Evolutionary conservation across 495 filamentous ascomycete species (phyloP).

Genomic region (Neurospora cerealis): DNA sequence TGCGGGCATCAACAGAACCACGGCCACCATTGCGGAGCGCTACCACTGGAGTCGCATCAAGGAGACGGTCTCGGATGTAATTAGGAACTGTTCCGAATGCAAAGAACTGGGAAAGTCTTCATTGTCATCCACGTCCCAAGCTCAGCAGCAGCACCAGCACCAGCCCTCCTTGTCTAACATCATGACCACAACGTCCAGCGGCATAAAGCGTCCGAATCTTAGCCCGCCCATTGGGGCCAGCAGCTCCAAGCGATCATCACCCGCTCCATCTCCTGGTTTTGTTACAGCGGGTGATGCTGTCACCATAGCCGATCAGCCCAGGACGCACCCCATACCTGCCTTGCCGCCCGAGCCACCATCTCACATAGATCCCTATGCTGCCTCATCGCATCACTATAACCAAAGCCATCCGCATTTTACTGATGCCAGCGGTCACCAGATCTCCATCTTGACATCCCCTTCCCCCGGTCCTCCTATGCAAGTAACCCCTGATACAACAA

Average conservation of each 20-base stretch:
- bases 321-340: conserved; percentile 13
- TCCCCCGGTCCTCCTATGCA: conserved; percentile 4
- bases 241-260: conserved; percentile 21
- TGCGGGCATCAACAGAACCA: conserved; percentile 97
- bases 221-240: conserved; percentile 9
- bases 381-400: conserved; percentile 14
- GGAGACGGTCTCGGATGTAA: conserved; percentile 89
- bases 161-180: not conserved
- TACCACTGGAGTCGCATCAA: conserved; percentile 99
- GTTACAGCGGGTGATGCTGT: not conserved
- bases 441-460: conserved; percentile 20
- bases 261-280: conserved; percentile 9
- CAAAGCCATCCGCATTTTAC: conserved; percentile 15
- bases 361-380: conserved; percentile 12
- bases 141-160: conserved; percentile 7
- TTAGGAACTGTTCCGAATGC: conserved; percentile 84
- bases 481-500: not conserved
- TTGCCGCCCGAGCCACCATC: conserved; percentile 15
- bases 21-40: conserved; percentile 82
- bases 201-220: conserved; percentile 18
- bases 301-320: not conserved
- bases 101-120: conserved; percentile 62
- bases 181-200: conserved; percentile 1
- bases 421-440: conserved; percentile 21
- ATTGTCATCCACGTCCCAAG: conserved; percentile 6